Evolutionary conservation across 2,329 filamentous ascomycete genomes (phyloP), one percentile per base, ranked within the genome.

Genomic region (Fusarium avenaceum): DNA sequence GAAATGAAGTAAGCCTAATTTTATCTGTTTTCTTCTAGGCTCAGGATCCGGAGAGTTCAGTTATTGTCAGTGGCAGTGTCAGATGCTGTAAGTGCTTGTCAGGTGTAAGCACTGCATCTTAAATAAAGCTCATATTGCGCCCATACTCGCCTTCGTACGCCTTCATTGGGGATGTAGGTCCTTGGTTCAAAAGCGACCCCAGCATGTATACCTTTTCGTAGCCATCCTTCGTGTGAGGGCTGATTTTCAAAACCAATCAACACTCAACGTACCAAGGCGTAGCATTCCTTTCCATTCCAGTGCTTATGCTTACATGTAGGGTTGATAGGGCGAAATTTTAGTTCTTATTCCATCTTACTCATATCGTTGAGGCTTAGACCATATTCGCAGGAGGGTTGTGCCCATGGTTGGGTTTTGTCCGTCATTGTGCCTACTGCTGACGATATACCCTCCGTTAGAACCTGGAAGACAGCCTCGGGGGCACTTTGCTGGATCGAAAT

Each of bases 71-170:
- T 13, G 35, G n/a, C 28, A n/a, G 30, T 39, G 42, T 45, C 52
- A 64, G 61, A 45, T 38, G 59, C 45, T 32, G 42, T 30, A 49
- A 48, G 42, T 46, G 19, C 33, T 28, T 22, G 42, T 19, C 52
- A 51, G 65, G 19, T 69, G 49, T 45, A 53, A 67, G 44, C 56
- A 53, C 43, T 54, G 47, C 32, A 17, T 19, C 19, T 45, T 9
- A 13, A 42, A 44, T 17, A 48, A 40, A 13, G 24, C 30, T n/a
- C n/a, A 47, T n/a, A 5, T 20, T 22, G 14, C 14, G 9, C n/a
- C 6, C 2, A 48, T 35, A 22, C 26, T 11, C 5, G 7, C n/a
- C 26, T 22, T 40, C 22, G 15, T 8, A 6, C 11, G 13, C n/a
- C 17, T 4, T 8, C 14, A 15, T 14, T 15, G 14, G n/a, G 20